Evolutionary conservation across 2,329 filamentous ascomycete species (phyloP).

Genomic region (Beauveria scarabaeidicola): DNA sequence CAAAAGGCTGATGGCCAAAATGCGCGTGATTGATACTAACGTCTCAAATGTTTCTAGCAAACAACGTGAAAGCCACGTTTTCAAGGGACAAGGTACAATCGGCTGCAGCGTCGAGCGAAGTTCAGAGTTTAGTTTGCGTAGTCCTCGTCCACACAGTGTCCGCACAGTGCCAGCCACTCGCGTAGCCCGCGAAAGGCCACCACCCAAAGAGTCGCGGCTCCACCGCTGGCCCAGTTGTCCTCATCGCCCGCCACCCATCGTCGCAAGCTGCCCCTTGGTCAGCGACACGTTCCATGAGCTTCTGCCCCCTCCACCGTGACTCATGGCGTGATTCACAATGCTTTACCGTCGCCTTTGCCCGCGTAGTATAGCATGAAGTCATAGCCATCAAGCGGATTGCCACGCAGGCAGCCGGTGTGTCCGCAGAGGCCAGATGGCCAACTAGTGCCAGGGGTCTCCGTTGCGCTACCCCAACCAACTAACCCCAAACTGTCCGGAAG

Average conservation of each 20-base stretch:
- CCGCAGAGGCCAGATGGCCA: neutral
- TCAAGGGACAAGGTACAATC: neutral
- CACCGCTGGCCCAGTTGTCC: neutral
- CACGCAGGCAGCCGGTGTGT: neutral
- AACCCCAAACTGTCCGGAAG: neutral
- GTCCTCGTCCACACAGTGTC: neutral
- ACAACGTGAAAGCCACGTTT: neutral
- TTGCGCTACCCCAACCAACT: neutral
- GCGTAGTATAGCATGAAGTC: neutral
- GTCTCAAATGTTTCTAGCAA: neutral
- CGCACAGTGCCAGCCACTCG: neutral
- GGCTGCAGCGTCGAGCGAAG: neutral
- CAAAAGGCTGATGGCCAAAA: neutral
- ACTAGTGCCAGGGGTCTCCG: no score
- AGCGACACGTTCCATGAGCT: slow-evolving; percentile 1
- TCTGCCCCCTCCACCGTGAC: neutral
- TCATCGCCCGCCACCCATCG: slow-evolving; percentile 8
- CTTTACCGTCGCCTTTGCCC: neutral
- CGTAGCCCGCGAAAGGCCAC: neutral
- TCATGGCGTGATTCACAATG: slow-evolving; percentile 3
- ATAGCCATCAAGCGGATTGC: neutral
- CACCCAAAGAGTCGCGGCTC: neutral
- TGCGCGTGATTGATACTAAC: neutral
- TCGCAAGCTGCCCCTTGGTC: slow-evolving; percentile 2
- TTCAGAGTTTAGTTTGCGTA: neutral